Conservation (phyloP, 441 rosid genomes). For the Croton setiger region DNA sequence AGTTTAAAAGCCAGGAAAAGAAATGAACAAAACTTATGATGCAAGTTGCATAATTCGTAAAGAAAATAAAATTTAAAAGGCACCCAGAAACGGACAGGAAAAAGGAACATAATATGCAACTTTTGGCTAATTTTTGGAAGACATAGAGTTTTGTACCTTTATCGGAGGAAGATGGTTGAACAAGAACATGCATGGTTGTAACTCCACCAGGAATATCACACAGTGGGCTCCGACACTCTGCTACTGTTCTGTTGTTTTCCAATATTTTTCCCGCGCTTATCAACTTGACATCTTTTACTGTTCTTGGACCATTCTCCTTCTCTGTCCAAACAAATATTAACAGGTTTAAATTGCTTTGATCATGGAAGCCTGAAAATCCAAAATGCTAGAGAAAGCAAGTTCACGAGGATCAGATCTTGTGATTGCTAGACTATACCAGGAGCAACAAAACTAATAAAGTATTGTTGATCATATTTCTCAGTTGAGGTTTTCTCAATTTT, state of each 20-base stretch:
- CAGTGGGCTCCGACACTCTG: conserved; percentile 81
- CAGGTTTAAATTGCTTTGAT: conserved; percentile 8
- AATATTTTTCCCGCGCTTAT: conserved; percentile 92
- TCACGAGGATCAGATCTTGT: neutral
- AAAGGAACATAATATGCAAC: conserved; percentile 1
- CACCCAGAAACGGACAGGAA: conserved; percentile 7
- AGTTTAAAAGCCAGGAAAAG: neutral
- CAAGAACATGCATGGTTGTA: conserved; percentile 94
- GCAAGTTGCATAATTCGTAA: conserved; percentile 2
- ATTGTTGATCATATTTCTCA: neutral
- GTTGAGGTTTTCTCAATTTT: neutral
- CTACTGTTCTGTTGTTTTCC: conserved; percentile 78
- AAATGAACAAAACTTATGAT: conserved; percentile 1
- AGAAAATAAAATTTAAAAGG: neutral
- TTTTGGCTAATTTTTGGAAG: neutral
- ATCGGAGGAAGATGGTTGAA: conserved; percentile 69
- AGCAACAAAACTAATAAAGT: neutral
- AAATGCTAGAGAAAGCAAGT: conserved; percentile 1
- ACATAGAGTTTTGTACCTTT: conserved; percentile 46
- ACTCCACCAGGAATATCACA: conserved; percentile 78
- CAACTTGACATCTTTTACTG: conserved; percentile 85
- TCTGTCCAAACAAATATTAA: conserved; percentile 37
- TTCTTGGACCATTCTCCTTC: conserved; percentile 81
- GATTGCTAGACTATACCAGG: neutral
- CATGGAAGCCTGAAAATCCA: neutral